Evolutionary conservation across 495 filamentous ascomycete species (phyloP).

Genomic region (Xylaria acuta): DNA sequence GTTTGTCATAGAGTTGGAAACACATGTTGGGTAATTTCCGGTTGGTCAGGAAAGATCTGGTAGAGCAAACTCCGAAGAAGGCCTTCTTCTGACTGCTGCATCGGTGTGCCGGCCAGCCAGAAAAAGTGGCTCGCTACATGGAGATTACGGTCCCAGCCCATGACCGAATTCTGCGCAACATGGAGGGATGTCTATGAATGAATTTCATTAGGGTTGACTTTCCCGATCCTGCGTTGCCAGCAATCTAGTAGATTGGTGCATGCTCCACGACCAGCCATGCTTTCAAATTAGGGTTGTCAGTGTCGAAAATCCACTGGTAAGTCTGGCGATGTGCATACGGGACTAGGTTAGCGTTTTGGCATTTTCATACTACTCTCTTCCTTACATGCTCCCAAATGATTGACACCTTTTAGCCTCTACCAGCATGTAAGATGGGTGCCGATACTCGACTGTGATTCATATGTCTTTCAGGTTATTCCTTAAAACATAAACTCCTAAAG

Average conservation of each 20-base stretch:
- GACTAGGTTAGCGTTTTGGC: no score
- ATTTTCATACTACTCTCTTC: no score
- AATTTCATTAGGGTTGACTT: slow-evolving; percentile 45
- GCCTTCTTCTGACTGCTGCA: slow-evolving; percentile 33
- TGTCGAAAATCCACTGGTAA: background rate
- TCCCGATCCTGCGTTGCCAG: slow-evolving; percentile 41
- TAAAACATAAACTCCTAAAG: no score
- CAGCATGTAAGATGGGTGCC: no score
- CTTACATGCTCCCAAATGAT: no score
- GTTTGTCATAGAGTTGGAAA: slow-evolving; percentile 34
- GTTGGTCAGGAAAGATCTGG: slow-evolving; percentile 25
- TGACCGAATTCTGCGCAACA: background rate
- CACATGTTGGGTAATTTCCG: slow-evolving; percentile 28
- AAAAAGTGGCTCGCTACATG: slow-evolving; percentile 32
- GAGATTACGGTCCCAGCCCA: slow-evolving; percentile 10
- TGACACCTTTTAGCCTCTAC: no score
- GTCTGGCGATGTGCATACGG: slow-evolving; percentile 3
- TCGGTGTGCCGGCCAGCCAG: slow-evolving; percentile 31
- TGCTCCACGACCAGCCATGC: background rate
- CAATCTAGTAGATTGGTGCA: slow-evolving; percentile 39
- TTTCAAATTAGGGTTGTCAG: background rate
- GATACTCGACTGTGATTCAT: no score
- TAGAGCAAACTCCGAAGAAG: slow-evolving; percentile 30
- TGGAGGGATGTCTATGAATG: slow-evolving; percentile 29
- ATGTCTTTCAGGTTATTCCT: no score